Conservation (phyloP, 495 filamentous ascomycete genomes). For the Penicillium nucicola region DNA sequence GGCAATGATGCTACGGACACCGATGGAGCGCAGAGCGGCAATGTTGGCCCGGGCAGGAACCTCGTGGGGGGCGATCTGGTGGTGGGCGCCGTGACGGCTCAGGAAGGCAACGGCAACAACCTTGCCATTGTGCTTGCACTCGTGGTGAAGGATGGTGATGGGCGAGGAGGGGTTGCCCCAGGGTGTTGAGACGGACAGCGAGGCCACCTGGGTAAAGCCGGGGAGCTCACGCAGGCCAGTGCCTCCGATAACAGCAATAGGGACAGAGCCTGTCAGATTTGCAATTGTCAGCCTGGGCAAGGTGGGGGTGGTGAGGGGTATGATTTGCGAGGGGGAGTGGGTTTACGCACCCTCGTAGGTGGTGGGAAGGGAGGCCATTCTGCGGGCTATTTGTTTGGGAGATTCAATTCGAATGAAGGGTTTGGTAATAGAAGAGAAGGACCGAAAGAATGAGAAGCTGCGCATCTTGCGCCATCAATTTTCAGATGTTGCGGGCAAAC, state of each 20-base stretch:
- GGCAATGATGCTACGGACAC: slow-evolving; percentile 85
- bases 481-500: slow-evolving; percentile 7
- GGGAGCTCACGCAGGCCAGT: slow-evolving; percentile 76
- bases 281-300: slow-evolving; percentile 10
- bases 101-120: slow-evolving; percentile 84
- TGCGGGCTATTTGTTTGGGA: slow-evolving; percentile 34
- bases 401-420: slow-evolving; percentile 36
- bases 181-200: slow-evolving; percentile 70
- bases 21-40: slow-evolving; percentile 83
- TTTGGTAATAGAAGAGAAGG: slow-evolving; percentile 25
- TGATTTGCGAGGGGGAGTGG: neutral
- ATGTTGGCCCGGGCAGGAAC: slow-evolving; percentile 91
- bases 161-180: slow-evolving; percentile 91
- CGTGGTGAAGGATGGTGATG: slow-evolving; percentile 83
- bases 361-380: slow-evolving; percentile 55
- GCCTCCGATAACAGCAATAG: slow-evolving; percentile 94
- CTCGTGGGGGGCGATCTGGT: slow-evolving; percentile 89
- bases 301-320: slow-evolving; percentile 19
- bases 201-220: slow-evolving; percentile 77
- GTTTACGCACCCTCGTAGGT: slow-evolving; percentile 49
- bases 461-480: slow-evolving; percentile 16
- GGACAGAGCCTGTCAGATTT: slow-evolving; percentile 61
- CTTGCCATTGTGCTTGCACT: slow-evolving; percentile 52
- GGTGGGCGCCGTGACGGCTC: slow-evolving; percentile 83
- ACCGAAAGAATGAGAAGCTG: slow-evolving; percentile 18